Conservation (phyloP, 2,329 filamentous ascomycete species). For the Alternaria longipes region DNA sequence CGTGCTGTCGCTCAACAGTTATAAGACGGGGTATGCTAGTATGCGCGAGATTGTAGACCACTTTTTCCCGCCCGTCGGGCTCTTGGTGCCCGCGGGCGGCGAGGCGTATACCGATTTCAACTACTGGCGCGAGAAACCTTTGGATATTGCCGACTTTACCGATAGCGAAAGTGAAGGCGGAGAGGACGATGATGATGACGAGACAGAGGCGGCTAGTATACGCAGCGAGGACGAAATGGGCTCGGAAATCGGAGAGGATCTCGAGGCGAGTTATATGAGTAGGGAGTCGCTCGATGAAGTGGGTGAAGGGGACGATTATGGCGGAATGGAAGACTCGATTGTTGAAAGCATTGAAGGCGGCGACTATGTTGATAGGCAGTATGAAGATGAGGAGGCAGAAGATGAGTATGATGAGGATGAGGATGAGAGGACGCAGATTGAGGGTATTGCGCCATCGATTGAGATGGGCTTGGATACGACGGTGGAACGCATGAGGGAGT, state of each 20-base stretch:
- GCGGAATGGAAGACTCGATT: constrained; percentile 56
- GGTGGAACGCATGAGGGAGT: constrained; percentile 9
- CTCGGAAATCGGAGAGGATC: constrained; percentile 55
- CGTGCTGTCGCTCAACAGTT: constrained; percentile 87
- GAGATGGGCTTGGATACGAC: constrained; percentile 2
- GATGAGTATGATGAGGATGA: constrained; percentile 36
- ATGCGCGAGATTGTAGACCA: constrained; percentile 98
- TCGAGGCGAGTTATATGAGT: constrained; percentile 67
- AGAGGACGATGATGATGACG: constrained; percentile 56
- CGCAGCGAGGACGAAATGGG: constrained; percentile 62
- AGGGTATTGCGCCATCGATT: constrained; percentile 25
- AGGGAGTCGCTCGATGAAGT: constrained; percentile 60
- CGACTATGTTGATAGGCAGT: constrained; percentile 36
- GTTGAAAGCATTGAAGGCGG: constrained; percentile 60
- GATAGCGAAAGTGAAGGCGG: constrained; percentile 70
- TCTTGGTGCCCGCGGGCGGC: constrained; percentile 85
- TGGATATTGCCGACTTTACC: constrained; percentile 88
- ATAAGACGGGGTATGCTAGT: constrained; percentile 95
- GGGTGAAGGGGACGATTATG: not conserved
- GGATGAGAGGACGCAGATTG: constrained; percentile 28
- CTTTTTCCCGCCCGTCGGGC: constrained; percentile 92
- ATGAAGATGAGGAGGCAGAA: constrained; percentile 27
- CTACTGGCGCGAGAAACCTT: constrained; percentile 88
- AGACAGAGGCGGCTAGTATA: constrained; percentile 53
- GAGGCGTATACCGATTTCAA: constrained; percentile 97